Evolutionary conservation across 345 rosid genomes (phyloP).

Genomic region (Eucalyptus dawsonii): DNA sequence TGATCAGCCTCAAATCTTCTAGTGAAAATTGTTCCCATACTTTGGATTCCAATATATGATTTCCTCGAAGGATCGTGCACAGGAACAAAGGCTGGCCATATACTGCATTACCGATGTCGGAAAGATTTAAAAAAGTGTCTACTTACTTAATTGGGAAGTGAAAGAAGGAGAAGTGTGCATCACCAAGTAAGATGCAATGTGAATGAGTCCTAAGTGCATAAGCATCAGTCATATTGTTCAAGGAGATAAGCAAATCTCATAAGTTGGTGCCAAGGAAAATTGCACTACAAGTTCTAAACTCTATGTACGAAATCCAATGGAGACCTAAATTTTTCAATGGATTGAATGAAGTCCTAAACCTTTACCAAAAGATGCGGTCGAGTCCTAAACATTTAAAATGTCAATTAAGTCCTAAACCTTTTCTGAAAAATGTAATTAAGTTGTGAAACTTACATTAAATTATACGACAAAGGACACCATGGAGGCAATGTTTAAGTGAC

Average conservation of each 20-base stretch:
- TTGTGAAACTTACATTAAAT: background rate
- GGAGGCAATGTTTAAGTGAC: background rate
- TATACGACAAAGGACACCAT: background rate
- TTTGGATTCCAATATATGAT: constrained; percentile 89
- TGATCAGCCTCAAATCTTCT: constrained; percentile 93
- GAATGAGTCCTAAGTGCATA: background rate
- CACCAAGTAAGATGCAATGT: background rate
- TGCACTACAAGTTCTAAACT: background rate
- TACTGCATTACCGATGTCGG: constrained; percentile 32
- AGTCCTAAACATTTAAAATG: background rate
- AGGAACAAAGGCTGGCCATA: constrained; percentile 97
- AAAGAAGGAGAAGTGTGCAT: background rate
- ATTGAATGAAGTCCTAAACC: background rate
- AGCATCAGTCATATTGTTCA: background rate
- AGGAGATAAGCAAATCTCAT: background rate
- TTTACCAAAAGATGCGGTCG: background rate
- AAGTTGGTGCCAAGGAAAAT: background rate
- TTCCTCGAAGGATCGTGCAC: constrained; percentile 90
- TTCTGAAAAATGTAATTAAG: background rate
- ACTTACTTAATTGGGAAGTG: background rate
- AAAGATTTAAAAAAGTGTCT: background rate
- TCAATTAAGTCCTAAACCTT: background rate
- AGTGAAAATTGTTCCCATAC: constrained; percentile 81
- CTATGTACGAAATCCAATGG: background rate
- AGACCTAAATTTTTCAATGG: background rate